phyloP scores from a whole-genome alignment of 177 flowering plant species.

The Vitis hybrid region DNA sequence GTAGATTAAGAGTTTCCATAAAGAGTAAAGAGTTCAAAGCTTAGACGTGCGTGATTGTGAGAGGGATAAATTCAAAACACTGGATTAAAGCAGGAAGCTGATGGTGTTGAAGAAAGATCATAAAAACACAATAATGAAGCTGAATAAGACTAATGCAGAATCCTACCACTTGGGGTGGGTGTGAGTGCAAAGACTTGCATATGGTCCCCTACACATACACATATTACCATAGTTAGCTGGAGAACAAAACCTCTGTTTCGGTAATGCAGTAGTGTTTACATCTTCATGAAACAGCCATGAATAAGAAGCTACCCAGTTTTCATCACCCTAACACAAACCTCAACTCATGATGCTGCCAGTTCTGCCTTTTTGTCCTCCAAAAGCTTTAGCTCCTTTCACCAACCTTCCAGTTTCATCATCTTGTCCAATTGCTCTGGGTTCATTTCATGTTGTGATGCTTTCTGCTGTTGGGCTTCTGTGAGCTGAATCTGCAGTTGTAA shows the following conservation, averaged over 20 bases:
- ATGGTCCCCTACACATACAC: background rate
- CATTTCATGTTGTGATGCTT: constrained; percentile 42
- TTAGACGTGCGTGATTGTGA: too few relatives aligned
- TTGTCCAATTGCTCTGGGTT: constrained; percentile 82
- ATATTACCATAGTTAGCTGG: background rate
- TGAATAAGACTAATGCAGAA: too few relatives aligned
- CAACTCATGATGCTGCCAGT: constrained; percentile 28
- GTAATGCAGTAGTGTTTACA: background rate
- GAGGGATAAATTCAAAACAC: too few relatives aligned
- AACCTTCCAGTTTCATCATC: constrained; percentile 66
- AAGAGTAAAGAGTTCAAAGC: too few relatives aligned
- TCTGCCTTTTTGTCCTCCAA: constrained; percentile 62
- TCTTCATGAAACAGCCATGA: constrained; percentile 3
- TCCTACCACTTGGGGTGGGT: too few relatives aligned
- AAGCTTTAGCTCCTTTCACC: constrained; percentile 72
- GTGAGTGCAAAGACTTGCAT: background rate
- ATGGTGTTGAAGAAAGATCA: too few relatives aligned
- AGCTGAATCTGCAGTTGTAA: constrained; percentile 64
- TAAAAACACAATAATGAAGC: too few relatives aligned
- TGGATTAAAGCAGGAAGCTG: too few relatives aligned
- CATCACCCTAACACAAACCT: constrained; percentile 9
- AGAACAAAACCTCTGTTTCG: background rate
- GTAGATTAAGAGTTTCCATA: too few relatives aligned
- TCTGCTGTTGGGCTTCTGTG: constrained; percentile 73
- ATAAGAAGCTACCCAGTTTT: background rate